These are phyloP conservation scores for Sergeia podlipaevii DNA, from an alignment of 208 protist species.

Conservation along the genomic window DNA sequence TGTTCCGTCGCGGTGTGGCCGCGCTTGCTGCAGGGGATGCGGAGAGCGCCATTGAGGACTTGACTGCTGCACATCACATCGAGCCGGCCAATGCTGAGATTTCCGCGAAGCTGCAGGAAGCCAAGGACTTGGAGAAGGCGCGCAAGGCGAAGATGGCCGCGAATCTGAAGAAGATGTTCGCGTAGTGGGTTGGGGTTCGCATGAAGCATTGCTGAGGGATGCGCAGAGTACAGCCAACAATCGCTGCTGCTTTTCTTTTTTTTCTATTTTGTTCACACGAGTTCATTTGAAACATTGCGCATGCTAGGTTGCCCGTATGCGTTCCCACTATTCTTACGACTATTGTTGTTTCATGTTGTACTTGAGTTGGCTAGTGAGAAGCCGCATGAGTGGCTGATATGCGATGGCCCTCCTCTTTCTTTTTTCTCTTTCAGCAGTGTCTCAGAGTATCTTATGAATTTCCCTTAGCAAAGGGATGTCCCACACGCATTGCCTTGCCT, in stretches of 20 bases:
- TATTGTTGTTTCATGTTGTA: no score
- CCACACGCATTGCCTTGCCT: no score
- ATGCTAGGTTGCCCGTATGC: no score
- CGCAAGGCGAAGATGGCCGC: slow-evolving; percentile 79
- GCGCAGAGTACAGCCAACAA: neutral
- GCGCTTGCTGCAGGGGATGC: slow-evolving; percentile 50
- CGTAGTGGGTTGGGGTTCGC: no score
- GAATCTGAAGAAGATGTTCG: slow-evolving; percentile 88
- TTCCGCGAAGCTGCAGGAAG: slow-evolving; percentile 60
- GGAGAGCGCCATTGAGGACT: slow-evolving; percentile 63
- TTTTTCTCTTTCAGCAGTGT: no score
- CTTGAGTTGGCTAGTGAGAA: no score
- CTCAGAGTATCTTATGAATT: no score
- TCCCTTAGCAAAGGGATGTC: no score
- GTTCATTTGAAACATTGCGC: no score
- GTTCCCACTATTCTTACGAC: no score
- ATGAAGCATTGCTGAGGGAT: neutral
- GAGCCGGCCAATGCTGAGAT: slow-evolving; percentile 80
- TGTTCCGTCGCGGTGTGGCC: slow-evolving; percentile 80
- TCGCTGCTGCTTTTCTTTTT: neutral
- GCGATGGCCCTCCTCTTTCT: no score
- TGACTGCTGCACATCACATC: slow-evolving; percentile 45
- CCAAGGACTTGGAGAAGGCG: slow-evolving; percentile 67
- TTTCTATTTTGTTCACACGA: neutral
- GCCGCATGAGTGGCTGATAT: no score